phyloP scores from a whole-genome alignment of 73 alveolate genomes.

The Paramecium primaurelia region DNA sequence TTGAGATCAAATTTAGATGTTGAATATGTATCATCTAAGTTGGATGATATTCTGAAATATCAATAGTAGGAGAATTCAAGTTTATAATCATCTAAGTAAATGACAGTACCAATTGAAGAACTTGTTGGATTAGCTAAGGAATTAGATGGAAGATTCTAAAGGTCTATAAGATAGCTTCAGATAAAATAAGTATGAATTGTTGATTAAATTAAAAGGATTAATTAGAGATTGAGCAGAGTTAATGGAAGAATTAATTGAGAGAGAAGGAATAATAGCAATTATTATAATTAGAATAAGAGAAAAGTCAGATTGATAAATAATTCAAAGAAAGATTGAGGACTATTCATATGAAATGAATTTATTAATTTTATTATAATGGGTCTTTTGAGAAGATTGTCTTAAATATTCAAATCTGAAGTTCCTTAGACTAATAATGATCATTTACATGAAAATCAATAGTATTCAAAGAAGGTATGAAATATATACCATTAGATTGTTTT shows the following conservation, averaged over 20 bases:
- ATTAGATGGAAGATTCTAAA: background rate
- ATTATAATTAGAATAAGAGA: background rate
- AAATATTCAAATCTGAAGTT: background rate
- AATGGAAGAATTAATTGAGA: background rate
- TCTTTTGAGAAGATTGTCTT: background rate
- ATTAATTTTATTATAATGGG: background rate
- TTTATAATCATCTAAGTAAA: background rate
- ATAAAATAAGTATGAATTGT: background rate
- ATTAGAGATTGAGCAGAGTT: background rate
- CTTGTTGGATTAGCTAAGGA: background rate
- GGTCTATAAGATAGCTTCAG: background rate
- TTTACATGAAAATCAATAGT: background rate
- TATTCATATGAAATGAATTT: constrained; percentile 6
- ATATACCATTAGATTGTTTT: background rate
- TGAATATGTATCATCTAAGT: background rate
- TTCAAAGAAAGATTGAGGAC: background rate
- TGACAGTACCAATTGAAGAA: background rate
- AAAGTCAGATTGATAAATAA: background rate
- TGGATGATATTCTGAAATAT: background rate
- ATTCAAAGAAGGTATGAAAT: background rate
- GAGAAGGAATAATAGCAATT: background rate
- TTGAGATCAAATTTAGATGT: background rate
- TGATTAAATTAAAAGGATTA: background rate
- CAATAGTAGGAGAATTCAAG: background rate
- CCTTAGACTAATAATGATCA: background rate